Percentiles rank a stretch among this genome's conserved stretches.
These are phyloP conservation scores for Ceratocystis ficicola DNA, from an alignment of 2,329 filamentous ascomycete genomes.

Conservation along the genomic window DNA sequence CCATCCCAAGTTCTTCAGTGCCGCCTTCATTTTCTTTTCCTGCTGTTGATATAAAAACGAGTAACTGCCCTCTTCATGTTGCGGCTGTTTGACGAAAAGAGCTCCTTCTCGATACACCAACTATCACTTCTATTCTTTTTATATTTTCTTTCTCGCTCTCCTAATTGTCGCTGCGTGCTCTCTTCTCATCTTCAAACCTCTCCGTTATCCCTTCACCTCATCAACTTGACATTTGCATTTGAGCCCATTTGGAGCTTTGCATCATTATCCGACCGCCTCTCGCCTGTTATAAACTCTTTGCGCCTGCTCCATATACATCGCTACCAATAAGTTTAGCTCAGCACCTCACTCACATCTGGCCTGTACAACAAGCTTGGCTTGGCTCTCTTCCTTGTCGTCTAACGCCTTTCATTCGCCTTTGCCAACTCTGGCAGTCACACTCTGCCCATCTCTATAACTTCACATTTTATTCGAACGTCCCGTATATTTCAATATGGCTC, in stretches of 20 bases:
- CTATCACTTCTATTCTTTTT: background rate
- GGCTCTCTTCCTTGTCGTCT: background rate
- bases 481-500: background rate
- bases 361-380: background rate
- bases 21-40: background rate
- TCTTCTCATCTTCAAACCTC: background rate
- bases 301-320: background rate
- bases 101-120: background rate
- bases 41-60: constrained; percentile 1
- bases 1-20: background rate
- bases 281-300: background rate
- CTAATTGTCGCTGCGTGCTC: background rate
- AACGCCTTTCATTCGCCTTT: background rate
- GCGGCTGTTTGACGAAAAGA: background rate
- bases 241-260: background rate
- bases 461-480: background rate
- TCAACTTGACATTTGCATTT: too few species aligned
- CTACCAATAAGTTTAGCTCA: background rate
- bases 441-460: background rate
- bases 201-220: too few species aligned
- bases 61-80: constrained; percentile 4
- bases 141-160: background rate
- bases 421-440: background rate
- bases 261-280: background rate
- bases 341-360: background rate